These are phyloP conservation scores for Elsinoe australis DNA, from an alignment of 2,329 filamentous ascomycete genomes.

Conservation along the genomic window DNA sequence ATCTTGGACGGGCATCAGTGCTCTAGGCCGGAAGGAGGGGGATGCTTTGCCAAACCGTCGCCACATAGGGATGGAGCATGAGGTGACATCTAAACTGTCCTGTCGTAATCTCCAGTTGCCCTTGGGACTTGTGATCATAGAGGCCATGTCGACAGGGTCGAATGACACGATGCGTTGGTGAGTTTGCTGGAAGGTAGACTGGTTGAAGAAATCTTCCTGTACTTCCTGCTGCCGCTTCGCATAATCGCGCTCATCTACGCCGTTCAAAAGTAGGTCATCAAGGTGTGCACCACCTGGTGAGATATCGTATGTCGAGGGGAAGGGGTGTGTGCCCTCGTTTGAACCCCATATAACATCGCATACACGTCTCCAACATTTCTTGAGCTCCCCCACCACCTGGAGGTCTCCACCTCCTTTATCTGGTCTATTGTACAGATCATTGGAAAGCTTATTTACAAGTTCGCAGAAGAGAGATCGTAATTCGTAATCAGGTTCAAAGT, in stretches of 20 bases:
- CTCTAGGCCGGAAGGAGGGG: slow-evolving; percentile 9
- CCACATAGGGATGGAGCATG: slow-evolving; percentile 52
- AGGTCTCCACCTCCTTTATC: slow-evolving; percentile 55
- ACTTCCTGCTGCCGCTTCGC: slow-evolving; percentile 6
- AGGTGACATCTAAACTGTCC: slow-evolving; percentile 50
- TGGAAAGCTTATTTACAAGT: slow-evolving; percentile 60
- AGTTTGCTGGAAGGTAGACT: slow-evolving; percentile 1
- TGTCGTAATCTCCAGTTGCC: slow-evolving; percentile 41
- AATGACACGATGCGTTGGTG: not conserved
- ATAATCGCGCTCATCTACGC: slow-evolving; percentile 27
- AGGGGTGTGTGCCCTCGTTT: slow-evolving; percentile 46
- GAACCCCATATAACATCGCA: slow-evolving; percentile 86
- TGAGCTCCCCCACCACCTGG: slow-evolving; percentile 87
- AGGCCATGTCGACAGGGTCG: slow-evolving; percentile 10
- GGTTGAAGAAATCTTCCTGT: slow-evolving; percentile 14
- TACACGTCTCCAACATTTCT: slow-evolving; percentile 92
- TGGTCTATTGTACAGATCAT: slow-evolving; percentile 44
- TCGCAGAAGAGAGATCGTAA: slow-evolving; percentile 73
- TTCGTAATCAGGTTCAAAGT: slow-evolving; percentile 71
- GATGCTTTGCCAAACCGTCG: slow-evolving; percentile 12
- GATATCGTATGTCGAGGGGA: slow-evolving; percentile 47
- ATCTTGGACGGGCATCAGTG: slow-evolving; percentile 11
- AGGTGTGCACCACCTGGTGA: slow-evolving; percentile 58
- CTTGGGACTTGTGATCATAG: slow-evolving; percentile 22
- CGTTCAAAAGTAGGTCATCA: slow-evolving; percentile 26